Base-by-base conservation (phyloP, 2,329 filamentous ascomycete species). In the Neofusicoccum ribis region DNA sequence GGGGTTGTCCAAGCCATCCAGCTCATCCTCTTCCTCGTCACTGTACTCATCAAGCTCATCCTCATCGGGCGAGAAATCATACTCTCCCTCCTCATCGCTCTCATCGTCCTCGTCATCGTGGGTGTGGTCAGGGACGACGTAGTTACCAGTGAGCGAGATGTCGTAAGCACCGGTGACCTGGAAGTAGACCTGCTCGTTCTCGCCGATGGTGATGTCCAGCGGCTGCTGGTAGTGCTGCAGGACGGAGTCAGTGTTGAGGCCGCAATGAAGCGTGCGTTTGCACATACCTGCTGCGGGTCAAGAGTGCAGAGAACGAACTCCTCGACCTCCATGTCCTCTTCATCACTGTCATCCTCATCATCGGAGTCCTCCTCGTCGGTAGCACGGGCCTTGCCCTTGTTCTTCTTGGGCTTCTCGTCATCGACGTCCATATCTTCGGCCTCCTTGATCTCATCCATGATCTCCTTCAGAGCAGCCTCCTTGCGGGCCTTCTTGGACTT, bases 231-330 rank as follows among this genome's bases (percentile, higher is more conserved):
- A 97, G 83, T 91, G 88, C 95, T 98, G 73, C 49, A 52, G 63
- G 9, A 44, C 9, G 66, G 79, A 74, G 80, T 70, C 54, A 67
- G 5, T 36, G 14, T 44, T 31, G 11, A 39, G 44, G n/a, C 59
- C 34, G 65, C 39, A n/a, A 6, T 47, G 64, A 3, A 20, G n/a
- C 6, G 17, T 5, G 67, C 64, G 64, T 14, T 6, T 23, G 15
- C 27, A 27, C 86, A 78, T 89, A 97, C 95, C 83, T 90, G 91
- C 79, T 92, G 88, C 37, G 93, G 91, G 81, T 98, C 93, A 63
- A 99, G 88, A 68, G 95, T 99, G 87, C 95, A 99, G 72, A 99
- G 83, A 71, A 98, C 93, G 73, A 91, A 92, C 83, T 97, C 91
- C 79, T 97, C 92, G 62, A 94, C 83, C 74, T 92, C 82, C 1